Percentiles rank a stretch among this genome's conserved stretches.
Evolutionary conservation across 2,329 filamentous ascomycete genomes (phyloP).

Genomic region (Diaporthe longicolla): DNA sequence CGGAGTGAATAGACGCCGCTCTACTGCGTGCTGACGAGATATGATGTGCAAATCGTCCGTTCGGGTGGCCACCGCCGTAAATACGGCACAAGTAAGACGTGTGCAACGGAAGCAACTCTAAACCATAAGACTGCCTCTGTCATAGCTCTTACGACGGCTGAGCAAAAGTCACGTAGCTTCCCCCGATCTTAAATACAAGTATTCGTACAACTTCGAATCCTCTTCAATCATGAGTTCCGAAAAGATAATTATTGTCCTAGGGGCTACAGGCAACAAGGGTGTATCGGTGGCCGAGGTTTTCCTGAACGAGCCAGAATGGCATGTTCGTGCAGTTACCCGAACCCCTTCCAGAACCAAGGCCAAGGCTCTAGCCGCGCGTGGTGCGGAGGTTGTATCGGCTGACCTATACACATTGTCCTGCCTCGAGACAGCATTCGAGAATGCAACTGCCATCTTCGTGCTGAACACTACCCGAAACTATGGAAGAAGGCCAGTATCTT

Average conservation of each 20-base stretch:
- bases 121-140: not conserved
- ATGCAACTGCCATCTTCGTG: too few species aligned
- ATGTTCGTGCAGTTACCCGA: not conserved
- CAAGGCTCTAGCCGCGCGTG: not conserved
- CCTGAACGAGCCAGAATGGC: not conserved
- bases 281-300: not conserved
- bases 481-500: not conserved
- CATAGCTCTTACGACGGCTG: not conserved
- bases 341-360: not conserved
- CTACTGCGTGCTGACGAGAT: not conserved
- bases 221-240: not conserved
- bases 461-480: not conserved
- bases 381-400: too few species aligned
- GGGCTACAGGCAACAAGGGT: not conserved
- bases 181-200: not conserved
- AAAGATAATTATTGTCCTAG: not conserved
- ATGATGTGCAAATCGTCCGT: not conserved
- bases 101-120: too few species aligned
- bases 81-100: too few species aligned
- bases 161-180: too few species aligned
- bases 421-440: too few species aligned
- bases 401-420: too few species aligned
- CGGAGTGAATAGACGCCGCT: not conserved
- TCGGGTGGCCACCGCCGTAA: too few species aligned
- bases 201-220: not conserved